phyloP scores from a whole-genome alignment of 2,329 filamentous ascomycete species.

The Alternaria solani region DNA sequence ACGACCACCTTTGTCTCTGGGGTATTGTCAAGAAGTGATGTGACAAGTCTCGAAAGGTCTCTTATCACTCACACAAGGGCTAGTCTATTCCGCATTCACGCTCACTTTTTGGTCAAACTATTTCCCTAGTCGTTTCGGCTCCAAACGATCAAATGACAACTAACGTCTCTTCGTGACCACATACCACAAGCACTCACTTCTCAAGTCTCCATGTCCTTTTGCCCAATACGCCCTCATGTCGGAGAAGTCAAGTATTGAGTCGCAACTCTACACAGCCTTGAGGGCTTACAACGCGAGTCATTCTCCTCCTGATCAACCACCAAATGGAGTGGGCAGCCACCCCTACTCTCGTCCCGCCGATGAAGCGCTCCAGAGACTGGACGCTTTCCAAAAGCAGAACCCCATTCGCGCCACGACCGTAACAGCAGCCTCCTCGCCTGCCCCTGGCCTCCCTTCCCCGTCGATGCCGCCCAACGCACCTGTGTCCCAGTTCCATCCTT shows the following conservation, averaged over 20 bases:
- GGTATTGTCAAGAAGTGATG: background rate
- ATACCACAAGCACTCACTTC: background rate
- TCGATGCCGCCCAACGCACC: background rate
- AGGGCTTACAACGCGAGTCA: background rate
- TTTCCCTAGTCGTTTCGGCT: background rate
- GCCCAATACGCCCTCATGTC: background rate
- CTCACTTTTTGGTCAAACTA: background rate
- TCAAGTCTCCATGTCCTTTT: no score
- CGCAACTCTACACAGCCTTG: background rate
- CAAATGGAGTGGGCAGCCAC: background rate
- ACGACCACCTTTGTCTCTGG: background rate
- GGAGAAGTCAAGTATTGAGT: background rate
- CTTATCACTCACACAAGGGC: background rate
- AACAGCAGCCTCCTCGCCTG: background rate
- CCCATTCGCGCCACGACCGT: background rate
- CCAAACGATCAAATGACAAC: background rate
- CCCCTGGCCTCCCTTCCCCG: background rate
- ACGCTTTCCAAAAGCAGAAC: background rate
- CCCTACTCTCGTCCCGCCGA: background rate
- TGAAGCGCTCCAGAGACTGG: background rate
- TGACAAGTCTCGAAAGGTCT: background rate
- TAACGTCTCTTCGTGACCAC: background rate
- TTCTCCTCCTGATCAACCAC: background rate
- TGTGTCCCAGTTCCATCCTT: background rate
- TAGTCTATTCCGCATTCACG: background rate